Conservation (phyloP, 2,329 filamentous ascomycete genomes). For the Alternaria viburni region DNA sequence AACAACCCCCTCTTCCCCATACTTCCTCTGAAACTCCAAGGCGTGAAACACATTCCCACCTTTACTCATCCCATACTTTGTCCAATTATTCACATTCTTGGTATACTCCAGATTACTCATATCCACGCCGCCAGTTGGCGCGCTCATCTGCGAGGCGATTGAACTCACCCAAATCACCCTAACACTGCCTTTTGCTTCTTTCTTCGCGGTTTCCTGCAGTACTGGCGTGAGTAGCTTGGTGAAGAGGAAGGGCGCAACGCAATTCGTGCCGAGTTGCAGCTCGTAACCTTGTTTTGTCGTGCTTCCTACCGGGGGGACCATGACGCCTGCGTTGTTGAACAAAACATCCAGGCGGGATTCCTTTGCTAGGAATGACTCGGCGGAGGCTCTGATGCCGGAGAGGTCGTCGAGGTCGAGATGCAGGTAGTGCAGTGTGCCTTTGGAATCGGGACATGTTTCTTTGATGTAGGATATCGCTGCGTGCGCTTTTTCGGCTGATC, state of each 20-base stretch:
- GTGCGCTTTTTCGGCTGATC: slow-evolving; percentile 31
- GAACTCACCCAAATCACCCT: slow-evolving; percentile 44
- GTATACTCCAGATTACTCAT: slow-evolving; percentile 25
- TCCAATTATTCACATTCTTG: background rate
- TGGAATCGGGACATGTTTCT: background rate
- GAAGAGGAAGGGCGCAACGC: slow-evolving; percentile 48
- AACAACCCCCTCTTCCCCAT: slow-evolving; percentile 20
- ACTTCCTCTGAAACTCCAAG: slow-evolving; percentile 22
- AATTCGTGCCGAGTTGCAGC: slow-evolving; percentile 47
- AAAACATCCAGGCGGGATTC: slow-evolving; percentile 53
- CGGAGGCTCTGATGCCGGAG: slow-evolving; percentile 22
- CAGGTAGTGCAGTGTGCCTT: background rate
- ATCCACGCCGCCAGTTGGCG: slow-evolving; percentile 24
- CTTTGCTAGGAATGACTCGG: slow-evolving; percentile 41
- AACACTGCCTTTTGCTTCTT: slow-evolving; percentile 26
- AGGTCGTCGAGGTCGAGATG: background rate
- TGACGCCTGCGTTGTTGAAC: slow-evolving; percentile 42
- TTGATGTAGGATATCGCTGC: background rate
- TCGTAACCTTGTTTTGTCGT: slow-evolving; percentile 23
- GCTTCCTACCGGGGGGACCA: slow-evolving; percentile 9
- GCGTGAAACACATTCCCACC: slow-evolving; percentile 38
- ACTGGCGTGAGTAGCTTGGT: slow-evolving; percentile 44
- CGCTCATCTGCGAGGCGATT: slow-evolving; percentile 11
- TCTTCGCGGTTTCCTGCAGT: background rate
- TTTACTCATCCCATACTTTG: slow-evolving; percentile 35